Base-by-base conservation (phyloP, 2,329 filamentous ascomycete genomes). In the Cladosporium sp. region DNA sequence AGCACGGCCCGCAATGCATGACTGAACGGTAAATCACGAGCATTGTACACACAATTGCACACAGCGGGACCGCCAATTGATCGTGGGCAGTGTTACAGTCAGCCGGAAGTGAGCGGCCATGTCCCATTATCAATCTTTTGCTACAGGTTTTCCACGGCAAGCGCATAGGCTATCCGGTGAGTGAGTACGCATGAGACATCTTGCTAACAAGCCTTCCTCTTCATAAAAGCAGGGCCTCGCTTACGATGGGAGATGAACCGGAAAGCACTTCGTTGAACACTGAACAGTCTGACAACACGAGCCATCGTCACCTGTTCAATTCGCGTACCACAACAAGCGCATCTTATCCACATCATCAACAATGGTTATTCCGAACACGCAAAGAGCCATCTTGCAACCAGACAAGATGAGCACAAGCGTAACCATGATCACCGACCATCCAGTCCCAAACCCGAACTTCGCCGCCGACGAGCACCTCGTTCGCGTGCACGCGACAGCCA, bases 401-500 rank as follows among this genome's bases (percentile, higher is more conserved):
- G 24, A 30, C 52, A 21, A 30, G 26, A 18, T 21, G 18, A 55
- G 28, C 12, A 55, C 52, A 30, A 30, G 18, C 28, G 26, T 55
- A 6, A 55, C 28, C 18, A 30, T 55, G 52, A 55, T 55, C 52
- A 11, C 24, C 30, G 28, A 55, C 52, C 26, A 55, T n/a, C 52
- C 28, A 3, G 8, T 21, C 4, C 52, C 52, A 34, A 55, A 8
- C 6, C 28, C 52, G 12, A 28, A 55, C 28, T 55, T 30, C 15
- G 28, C 28, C 28, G 52, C 52, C 52, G 30, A 55, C 52, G 52
- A 55, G 28, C 52, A 55, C 10, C 52, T 55, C 52, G n/a, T 55
- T 18, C 24, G 52, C 14, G 52, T 55, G 24, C 52, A 55, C 24
- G 10, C 52, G 1, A 55, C 52, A 55, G 52, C 52, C 24, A 55